Evolutionary conservation across 306 rosid species (phyloP).

Genomic region (Rosa persica): DNA sequence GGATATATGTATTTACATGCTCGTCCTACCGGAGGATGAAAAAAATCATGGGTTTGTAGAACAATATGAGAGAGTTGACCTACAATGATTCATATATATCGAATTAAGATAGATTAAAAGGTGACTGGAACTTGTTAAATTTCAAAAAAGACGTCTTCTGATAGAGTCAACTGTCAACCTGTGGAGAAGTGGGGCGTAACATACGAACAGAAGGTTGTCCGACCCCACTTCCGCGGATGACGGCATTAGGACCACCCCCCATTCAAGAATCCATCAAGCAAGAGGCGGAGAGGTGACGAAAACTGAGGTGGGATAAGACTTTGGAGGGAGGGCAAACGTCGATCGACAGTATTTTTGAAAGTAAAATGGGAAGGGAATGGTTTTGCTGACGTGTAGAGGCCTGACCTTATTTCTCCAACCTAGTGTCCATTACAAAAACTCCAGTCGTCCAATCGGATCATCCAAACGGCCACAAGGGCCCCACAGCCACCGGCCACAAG

Average conservation of each 20-base stretch:
- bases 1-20: too few species aligned
- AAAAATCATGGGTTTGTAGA: too few species aligned
- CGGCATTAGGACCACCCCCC: background rate
- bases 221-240: background rate
- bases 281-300: constrained; percentile 15
- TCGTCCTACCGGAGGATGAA: too few species aligned
- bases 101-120: too few species aligned
- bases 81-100: too few species aligned
- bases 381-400: constrained; percentile 37
- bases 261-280: background rate
- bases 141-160: background rate
- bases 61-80: too few species aligned
- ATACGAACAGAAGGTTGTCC: too few species aligned
- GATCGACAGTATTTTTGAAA: constrained; percentile 22
- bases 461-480: constrained; percentile 13
- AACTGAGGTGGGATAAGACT: constrained; percentile 25
- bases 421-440: constrained; percentile 27
- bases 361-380: constrained; percentile 29
- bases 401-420: background rate
- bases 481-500: constrained; percentile 10
- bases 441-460: constrained; percentile 27
- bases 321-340: constrained; percentile 23
- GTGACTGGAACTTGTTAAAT: too few species aligned
- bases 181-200: background rate
- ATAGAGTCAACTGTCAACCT: background rate